Evolutionary conservation across 1,139 yeast species (phyloP).

Genomic region (Yamadazyma spencermartinsiae): DNA sequence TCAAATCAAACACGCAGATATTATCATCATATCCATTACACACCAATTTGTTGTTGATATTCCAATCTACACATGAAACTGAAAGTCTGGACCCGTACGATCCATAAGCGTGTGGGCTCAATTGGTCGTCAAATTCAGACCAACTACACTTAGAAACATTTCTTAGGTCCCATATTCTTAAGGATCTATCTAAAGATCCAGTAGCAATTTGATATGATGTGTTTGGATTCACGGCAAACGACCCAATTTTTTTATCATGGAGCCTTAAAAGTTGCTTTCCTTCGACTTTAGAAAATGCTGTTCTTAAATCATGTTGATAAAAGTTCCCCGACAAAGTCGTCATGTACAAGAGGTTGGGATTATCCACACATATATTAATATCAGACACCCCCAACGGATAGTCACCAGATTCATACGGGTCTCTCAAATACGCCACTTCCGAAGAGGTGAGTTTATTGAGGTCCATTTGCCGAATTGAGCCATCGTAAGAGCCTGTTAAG

Average conservation of each 20-base stretch:
- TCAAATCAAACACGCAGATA: conserved; percentile 53
- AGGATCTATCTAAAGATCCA: conserved; percentile 81
- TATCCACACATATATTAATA: conserved; percentile 49
- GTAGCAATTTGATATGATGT: conserved; percentile 65
- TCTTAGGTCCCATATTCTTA: conserved; percentile 86
- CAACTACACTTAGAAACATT: conserved; percentile 39
- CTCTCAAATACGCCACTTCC: conserved; percentile 56
- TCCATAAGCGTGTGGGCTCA: conserved; percentile 58
- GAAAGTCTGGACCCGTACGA: conserved; percentile 73
- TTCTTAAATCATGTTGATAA: conserved; percentile 66
- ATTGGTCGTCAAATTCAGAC: conserved; percentile 37
- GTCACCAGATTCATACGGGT: conserved; percentile 42
- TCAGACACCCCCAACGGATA: conserved; percentile 60
- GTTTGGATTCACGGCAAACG: conserved; percentile 75
- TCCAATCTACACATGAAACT: conserved; percentile 87
- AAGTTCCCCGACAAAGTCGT: conserved; percentile 82
- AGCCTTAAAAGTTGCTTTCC: conserved; percentile 49
- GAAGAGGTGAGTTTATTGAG: conserved; percentile 57
- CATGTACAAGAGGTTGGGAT: conserved; percentile 57
- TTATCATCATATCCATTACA: conserved; percentile 94
- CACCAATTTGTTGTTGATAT: conserved; percentile 68
- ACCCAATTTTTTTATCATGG: conserved; percentile 90
- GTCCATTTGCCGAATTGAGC: conserved; percentile 75
- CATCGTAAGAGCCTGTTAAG: conserved; percentile 80
- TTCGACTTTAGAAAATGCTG: conserved; percentile 31